A percentile compares a stretch with the other conserved stretches of the same genome.
Conservation (phyloP, 2,329 filamentous ascomycete genomes). For the Apiospora malaysiana region DNA sequence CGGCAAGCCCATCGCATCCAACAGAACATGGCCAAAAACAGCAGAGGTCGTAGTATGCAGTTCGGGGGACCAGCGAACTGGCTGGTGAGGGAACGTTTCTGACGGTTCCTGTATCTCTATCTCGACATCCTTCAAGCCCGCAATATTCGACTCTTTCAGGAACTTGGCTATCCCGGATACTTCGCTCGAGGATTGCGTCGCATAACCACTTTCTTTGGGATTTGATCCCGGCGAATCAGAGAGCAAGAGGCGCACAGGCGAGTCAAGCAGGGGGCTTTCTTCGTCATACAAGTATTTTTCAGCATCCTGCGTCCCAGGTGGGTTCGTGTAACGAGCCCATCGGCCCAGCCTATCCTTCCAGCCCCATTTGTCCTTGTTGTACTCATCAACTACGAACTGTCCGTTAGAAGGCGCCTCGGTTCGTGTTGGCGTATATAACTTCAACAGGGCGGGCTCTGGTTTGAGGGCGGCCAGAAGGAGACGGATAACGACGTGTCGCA, state of each 20-base stretch:
- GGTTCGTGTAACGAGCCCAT: conserved; percentile 43
- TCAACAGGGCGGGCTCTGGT: conserved; percentile 29
- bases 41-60: conserved; percentile 43
- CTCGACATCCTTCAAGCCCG: not conserved
- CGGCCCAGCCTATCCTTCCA: conserved; percentile 44
- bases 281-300: not conserved
- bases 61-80: conserved; percentile 33
- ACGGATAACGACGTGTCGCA: conserved; percentile 52
- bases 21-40: conserved; percentile 58
- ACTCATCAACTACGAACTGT: conserved; percentile 39
- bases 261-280: not conserved
- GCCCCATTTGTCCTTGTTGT: conserved; percentile 38
- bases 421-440: conserved; percentile 30
- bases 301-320: conserved; percentile 22
- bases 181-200: not conserved
- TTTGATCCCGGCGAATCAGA: not conserved
- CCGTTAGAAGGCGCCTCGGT: conserved; percentile 27
- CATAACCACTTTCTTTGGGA: not conserved
- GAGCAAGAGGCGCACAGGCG: not conserved
- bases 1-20: conserved; percentile 23
- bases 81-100: conserved; percentile 22
- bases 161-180: not conserved
- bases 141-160: not conserved
- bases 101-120: not conserved
- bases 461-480: conserved; percentile 47